phyloP scores from a whole-genome alignment of 2,329 filamentous ascomycete genomes.

The Sporothrix schenckii region DNA sequence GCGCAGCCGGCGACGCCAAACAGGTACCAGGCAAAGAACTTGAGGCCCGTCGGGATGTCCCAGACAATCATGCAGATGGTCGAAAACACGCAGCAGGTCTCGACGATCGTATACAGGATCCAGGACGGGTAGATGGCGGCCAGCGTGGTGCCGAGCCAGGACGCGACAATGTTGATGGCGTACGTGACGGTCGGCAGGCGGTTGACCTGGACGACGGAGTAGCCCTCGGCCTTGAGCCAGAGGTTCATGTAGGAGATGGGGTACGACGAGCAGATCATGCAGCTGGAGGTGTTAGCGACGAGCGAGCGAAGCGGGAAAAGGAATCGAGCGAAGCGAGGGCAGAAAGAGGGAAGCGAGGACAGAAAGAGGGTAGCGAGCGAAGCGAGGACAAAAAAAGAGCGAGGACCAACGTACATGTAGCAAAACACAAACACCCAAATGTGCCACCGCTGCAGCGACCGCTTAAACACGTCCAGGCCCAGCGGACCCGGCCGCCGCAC shows the following conservation, averaged over 20 bases:
- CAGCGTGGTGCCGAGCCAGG: conserved; percentile 54
- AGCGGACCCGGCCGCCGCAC: conserved; percentile 48
- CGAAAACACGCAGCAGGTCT: conserved; percentile 47
- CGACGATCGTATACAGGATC: conserved; percentile 51
- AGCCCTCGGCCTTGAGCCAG: conserved; percentile 55
- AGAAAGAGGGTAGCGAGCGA: too few species aligned
- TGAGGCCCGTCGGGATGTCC: conserved; percentile 54
- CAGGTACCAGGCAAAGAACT: conserved; percentile 51
- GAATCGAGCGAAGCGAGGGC: too few species aligned
- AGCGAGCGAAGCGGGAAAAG: neutral
- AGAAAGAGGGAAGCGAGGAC: neutral
- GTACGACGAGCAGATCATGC: conserved; percentile 52
- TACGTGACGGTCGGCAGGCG: conserved; percentile 53
- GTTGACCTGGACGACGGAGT: conserved; percentile 54
- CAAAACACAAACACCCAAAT: conserved; percentile 54
- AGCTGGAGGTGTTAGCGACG: conserved; percentile 34
- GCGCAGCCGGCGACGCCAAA: conserved; percentile 47
- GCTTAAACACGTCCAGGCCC: conserved; percentile 49
- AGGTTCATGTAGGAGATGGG: conserved; percentile 55
- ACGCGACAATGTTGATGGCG: conserved; percentile 53
- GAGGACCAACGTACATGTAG: conserved; percentile 49
- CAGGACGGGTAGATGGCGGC: conserved; percentile 56
- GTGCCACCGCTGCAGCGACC: conserved; percentile 53
- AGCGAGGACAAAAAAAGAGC: too few species aligned
- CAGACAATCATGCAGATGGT: conserved; percentile 53